Conservation (phyloP, 768 basidiomycete species). For the Coprinellus aureogranulatus region DNA sequence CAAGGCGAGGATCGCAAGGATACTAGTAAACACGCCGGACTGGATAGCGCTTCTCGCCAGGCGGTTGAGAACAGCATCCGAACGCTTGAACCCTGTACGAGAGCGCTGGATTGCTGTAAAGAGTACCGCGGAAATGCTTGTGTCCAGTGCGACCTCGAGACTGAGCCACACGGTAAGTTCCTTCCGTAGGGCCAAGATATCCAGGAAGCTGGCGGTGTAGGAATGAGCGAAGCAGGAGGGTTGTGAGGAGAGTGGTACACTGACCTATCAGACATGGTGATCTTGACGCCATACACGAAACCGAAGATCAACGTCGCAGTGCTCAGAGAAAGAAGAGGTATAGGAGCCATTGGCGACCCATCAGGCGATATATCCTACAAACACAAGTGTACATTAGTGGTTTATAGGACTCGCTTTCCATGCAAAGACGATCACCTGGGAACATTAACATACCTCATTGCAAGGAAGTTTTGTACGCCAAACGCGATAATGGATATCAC, state of each 20-base stretch:
- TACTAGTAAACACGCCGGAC: neutral
- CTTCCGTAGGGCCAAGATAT: neutral
- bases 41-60: slow-evolving; percentile 1
- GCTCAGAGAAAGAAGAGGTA: neutral
- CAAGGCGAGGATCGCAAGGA: slow-evolving; percentile 1
- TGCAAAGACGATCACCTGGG: no score
- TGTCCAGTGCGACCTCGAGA: neutral
- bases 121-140: neutral
- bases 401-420: neutral
- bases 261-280: neutral
- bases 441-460: neutral
- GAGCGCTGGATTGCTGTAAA: neutral
- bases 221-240: neutral
- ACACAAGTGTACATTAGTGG: neutral
- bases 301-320: neutral
- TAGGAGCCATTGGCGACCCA: neutral
- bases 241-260: neutral
- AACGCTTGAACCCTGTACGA: slow-evolving; percentile 1
- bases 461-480: neutral
- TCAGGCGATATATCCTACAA: neutral
- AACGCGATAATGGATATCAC: neutral
- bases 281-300: neutral
- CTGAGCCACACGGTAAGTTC: neutral
- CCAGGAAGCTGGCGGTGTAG: neutral
- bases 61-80: slow-evolving; percentile 8